Evolutionary conservation across 163 green algal species (phyloP), one percentile per base, ranked within the genome.

Genomic region (Scenedesmus sp.): DNA sequence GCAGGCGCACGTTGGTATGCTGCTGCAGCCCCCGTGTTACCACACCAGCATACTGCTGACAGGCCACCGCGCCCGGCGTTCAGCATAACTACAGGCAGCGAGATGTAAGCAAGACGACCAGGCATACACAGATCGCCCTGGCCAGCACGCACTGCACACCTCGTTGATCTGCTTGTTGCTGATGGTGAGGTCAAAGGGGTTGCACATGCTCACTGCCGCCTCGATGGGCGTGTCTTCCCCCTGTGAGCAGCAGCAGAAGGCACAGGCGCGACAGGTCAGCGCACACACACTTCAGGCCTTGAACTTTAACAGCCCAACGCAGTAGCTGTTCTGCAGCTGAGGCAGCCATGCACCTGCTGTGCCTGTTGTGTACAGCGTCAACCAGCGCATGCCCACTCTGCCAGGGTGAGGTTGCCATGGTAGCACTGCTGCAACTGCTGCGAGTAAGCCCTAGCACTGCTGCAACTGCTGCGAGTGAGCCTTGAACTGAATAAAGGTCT

Each of bases 121-220:
- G 4, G 23, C 70, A 26, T 3, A 26, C n/a, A 6, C 16, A 26
- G n/a, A 9, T 3, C 66, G 18, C 67, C 8, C 34, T 46, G 34
- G 67, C 67, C 67, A 34, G 8, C 23, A 15, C 12, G 70, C 3
- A 15, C 1, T 0, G 20, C 83, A 60, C 67, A 81, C 90, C 91
- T 92, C 54, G 20, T 93, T 90, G 46, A 96, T 86, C 81, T 94
- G 83, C 16, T 79, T 79, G 85, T 96, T 96, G 93, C 88, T 94
- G 84, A 96, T 93, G 52, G 90, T 93, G 84, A 99, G 92, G 95
- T 99, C 94, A 74, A 99, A 99, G 1, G 98, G 98, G 93, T 99
- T 99, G 96, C 97, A 99, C 91, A 99, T 94, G 56, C 96, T 97
- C 46, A 97, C 97, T 3, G 97, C 98, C 3, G 96, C 98, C 20